Evolutionary conservation across 148 eudicot genomes (phyloP), one percentile per base, ranked within the genome.

Genomic region (Salicornia ramosissima): DNA sequence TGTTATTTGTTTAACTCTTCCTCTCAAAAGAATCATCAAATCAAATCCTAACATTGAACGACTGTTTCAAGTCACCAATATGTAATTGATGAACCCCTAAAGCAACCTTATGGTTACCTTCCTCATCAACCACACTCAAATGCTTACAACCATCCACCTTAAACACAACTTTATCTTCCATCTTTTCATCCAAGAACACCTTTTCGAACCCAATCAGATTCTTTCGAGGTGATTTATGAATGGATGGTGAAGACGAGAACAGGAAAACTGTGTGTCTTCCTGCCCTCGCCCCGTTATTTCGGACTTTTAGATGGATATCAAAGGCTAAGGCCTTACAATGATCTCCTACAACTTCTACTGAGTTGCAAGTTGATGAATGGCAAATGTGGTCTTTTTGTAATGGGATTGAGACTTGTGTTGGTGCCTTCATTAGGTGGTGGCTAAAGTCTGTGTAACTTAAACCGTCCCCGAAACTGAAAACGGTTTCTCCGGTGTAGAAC

Each of bases 81-180:
- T 82, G 88, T 63, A 94, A 84, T 22, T 83, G 72, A 82, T 90
- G 96, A 31, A 77, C 43, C 51, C 97, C 97, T 57, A 94, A 71
- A 13, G 86, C 89, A 14, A 90, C 76, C 74, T 87, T 88, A 63
- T 83, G 74, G 36, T 75, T 81, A 24, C 97, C 97, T 47, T 40
- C 49, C 70, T 90, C 88, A 78, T 88, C 96, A 43, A 79, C 89
- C 69, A 90, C 82, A 64, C 96, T 94, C 87, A 94, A 82, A 73
- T 94, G 88, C 83, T 79, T 87, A 77, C 98, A 94, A 50, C 82
- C 85, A 65, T 90, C 96, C 15, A 88, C 82, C 50, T 73, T 80
- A 61, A 94, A 94, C 67, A 76, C 82, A 18, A 86, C 89, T 40
- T 70, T 1, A 8, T 71, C 79, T 77, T 87, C 88, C 28, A 62